phyloP scores from a whole-genome alignment of 2,329 filamentous ascomycete genomes.

The Claviceps quebecensis region DNA sequence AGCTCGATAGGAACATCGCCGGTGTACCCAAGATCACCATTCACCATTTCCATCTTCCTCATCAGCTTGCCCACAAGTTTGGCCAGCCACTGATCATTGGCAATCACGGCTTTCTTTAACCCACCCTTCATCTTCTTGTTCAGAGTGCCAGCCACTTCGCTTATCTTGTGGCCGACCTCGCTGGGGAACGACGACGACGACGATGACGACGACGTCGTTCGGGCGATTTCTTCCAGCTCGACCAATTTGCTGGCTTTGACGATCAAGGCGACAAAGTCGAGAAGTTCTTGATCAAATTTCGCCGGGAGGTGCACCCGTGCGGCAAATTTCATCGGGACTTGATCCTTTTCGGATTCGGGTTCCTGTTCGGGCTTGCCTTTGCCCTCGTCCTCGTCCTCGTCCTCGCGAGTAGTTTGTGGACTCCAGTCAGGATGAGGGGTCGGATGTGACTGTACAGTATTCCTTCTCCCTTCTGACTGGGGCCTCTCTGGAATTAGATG shows the following conservation, averaged over 20 bases:
- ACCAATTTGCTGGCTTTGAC: constrained; percentile 5
- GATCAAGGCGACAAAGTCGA: constrained; percentile 4
- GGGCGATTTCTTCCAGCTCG: constrained; percentile 1
- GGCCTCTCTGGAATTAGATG: constrained; percentile 2
- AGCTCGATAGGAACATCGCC: not conserved
- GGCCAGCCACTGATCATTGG: constrained; percentile 8
- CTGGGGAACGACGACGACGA: not conserved
- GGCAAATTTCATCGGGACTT: not conserved
- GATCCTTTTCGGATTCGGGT: not conserved
- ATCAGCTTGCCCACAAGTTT: constrained; percentile 5
- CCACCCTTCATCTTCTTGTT: constrained; percentile 42
- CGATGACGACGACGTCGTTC: not conserved
- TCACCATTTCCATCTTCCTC: constrained; percentile 2
- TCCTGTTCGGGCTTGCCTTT: not conserved
- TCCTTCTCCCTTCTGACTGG: not conserved
- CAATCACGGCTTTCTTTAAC: constrained; percentile 14
- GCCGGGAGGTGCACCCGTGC: constrained; percentile 2
- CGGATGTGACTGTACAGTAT: not conserved
- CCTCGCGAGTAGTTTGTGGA: not conserved
- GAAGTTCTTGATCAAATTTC: constrained; percentile 3
- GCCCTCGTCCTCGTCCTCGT: not conserved
- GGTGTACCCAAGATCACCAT: constrained; percentile 4
- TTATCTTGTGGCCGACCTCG: constrained; percentile 1
- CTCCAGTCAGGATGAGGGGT: not conserved
- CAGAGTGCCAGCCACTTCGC: constrained; percentile 1